These are phyloP conservation scores for Rutstroemia sp. DNA, from an alignment of 2,329 filamentous ascomycete species.

Conservation along the genomic window DNA sequence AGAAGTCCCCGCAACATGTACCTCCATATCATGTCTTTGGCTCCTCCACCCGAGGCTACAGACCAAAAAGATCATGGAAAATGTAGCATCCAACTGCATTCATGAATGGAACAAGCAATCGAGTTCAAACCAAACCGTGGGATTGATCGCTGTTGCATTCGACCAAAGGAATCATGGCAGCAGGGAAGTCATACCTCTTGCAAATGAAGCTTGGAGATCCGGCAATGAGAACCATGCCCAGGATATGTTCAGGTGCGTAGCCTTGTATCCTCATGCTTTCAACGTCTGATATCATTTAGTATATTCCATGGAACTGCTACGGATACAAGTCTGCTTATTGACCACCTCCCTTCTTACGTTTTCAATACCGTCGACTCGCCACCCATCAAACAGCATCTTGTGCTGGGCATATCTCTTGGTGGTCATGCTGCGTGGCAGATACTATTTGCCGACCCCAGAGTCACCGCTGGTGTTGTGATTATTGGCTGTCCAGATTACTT, in stretches of 20 bases:
- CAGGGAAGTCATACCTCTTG: conserved; percentile 54
- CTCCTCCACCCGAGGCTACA: conserved; percentile 75
- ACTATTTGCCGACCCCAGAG: conserved; percentile 67
- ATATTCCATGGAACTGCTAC: conserved; percentile 63
- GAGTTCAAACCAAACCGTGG: conserved; percentile 23
- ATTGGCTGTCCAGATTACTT: conserved; percentile 89
- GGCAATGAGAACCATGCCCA: conserved; percentile 74
- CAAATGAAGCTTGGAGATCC: conserved; percentile 69
- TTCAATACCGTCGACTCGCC: conserved; percentile 43
- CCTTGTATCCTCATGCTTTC: not conserved
- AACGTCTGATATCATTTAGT: conserved; percentile 30
- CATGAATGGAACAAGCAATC: conserved; percentile 54
- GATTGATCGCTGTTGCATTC: conserved; percentile 75
- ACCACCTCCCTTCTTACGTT: conserved; percentile 69
- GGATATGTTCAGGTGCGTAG: conserved; percentile 65
- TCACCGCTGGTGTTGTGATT: conserved; percentile 70
- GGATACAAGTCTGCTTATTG: conserved; percentile 71
- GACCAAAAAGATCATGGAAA: conserved; percentile 65
- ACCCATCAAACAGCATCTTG: conserved; percentile 56
- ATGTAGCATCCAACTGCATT: conserved; percentile 62
- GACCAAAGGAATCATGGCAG: conserved; percentile 91
- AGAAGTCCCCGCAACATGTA: conserved; percentile 51
- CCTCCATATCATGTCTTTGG: conserved; percentile 74
- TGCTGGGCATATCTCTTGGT: conserved; percentile 77
- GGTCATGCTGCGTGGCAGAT: conserved; percentile 85